These are phyloP conservation scores for Arabidopsis lyrata DNA, from an alignment of 441 rosid species.

Conservation along the genomic window DNA sequence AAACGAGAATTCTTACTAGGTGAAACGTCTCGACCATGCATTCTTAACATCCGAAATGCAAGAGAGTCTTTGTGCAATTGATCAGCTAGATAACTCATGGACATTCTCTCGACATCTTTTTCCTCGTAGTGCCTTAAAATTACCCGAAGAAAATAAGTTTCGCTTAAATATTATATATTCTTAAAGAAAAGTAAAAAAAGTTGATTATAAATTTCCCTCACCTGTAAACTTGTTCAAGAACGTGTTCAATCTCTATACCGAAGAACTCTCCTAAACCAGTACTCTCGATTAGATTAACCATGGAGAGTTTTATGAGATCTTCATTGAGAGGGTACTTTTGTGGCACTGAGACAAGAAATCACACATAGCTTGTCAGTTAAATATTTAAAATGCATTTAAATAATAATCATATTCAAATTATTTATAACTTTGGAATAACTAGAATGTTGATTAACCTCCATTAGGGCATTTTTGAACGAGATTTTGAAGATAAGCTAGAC, in stretches of 20 bases:
- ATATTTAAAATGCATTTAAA: not conserved
- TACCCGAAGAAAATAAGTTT: not conserved
- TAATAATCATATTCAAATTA: not conserved
- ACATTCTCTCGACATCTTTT: constrained; percentile 20
- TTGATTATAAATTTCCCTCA: constrained; percentile 23
- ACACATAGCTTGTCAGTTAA: not conserved
- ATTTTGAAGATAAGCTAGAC: constrained; percentile 56
- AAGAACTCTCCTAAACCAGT: constrained; percentile 63
- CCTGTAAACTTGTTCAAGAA: constrained; percentile 54
- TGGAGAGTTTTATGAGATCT: constrained; percentile 56
- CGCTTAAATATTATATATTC: not conserved
- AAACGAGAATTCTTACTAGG: constrained; percentile 47
- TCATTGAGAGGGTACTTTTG: constrained; percentile 54
- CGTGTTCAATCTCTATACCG: constrained; percentile 47
- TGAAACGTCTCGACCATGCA: constrained; percentile 55
- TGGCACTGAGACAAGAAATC: constrained; percentile 52
- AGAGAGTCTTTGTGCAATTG: constrained; percentile 57
- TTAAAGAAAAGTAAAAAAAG: not conserved
- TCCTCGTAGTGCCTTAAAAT: constrained; percentile 47
- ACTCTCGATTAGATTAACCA: constrained; percentile 55
- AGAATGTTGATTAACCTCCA: constrained; percentile 52
- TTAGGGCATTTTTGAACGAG: constrained; percentile 46
- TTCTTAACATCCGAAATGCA: constrained; percentile 61
- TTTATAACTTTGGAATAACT: not conserved
- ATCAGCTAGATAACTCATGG: constrained; percentile 24